Base-by-base conservation (phyloP, 768 basidiomycete species). In the Suillus placidus region DNA sequence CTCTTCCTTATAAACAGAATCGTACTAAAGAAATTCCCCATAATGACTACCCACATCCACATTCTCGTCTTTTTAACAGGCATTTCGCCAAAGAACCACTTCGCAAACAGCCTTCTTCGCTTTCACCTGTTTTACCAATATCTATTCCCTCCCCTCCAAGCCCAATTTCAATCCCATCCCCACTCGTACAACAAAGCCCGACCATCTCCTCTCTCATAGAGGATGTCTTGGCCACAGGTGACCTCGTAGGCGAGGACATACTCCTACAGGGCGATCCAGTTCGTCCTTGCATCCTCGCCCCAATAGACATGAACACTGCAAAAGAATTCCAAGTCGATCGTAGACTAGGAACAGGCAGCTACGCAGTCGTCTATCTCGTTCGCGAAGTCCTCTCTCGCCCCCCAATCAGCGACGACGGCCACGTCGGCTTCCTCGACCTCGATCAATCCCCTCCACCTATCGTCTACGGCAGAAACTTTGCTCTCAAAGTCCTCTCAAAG, bases 401-500 rank as follows among this genome's bases (percentile, higher is more conserved):
- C 26, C 58, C 58, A 10, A 18, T 60, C 42, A 60, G 58, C 18
- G 86, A 89, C 70, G 83, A 85, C 73, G 83, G 84, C 60, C 83
- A 82, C 63, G 80, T 87, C 62, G 86, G 85, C 69, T 68, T 77
- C 34, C 84, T 88, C 75, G 87, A 88, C 64, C 69, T 86, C 12
- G 87, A 86, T 68, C 81, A 75, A 60, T 60, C 66, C 52, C 68
- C 82, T 58, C 70, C 63, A 49, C 76, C 77, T 64, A 80, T 81
- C 26, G 77, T 81, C 16, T 92, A 94, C 69, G 93, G 92, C 30
- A 85, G 90, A 64, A 87, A 95, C 74, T 93, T 89, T 77, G 97
- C 97, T n/a, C 87, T 99, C 80, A 99, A 99, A 84, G 92, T 94
- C 78, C 83, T 99, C 69, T 94, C 93, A 76, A 99, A 98, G 79